phyloP scores from a whole-genome alignment of 306 rosid genomes.

The Cicer judaicum region DNA sequence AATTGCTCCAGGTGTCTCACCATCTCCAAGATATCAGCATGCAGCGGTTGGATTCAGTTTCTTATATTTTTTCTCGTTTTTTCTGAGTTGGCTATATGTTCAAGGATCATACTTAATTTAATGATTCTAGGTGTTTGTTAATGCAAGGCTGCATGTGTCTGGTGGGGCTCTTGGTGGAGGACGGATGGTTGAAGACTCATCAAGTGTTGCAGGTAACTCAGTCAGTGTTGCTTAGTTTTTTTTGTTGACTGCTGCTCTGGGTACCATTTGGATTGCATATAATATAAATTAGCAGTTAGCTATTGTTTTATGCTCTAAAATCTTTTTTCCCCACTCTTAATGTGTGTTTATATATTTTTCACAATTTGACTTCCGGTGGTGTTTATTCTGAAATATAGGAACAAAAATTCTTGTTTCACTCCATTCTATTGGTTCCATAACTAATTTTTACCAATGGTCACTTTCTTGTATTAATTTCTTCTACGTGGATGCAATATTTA shows the following conservation, averaged over 20 bases:
- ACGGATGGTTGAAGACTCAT: constrained; percentile 98
- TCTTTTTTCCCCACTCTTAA: neutral
- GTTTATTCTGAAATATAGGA: constrained; percentile 6
- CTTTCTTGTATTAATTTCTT: constrained; percentile 13
- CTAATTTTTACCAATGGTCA: neutral
- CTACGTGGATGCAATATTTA: constrained; percentile 30
- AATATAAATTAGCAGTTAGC: constrained; percentile 4
- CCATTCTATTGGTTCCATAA: constrained; percentile 21
- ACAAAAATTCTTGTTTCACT: neutral
- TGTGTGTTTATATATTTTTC: neutral
- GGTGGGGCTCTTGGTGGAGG: constrained; percentile 99
- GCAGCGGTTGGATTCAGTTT: constrained; percentile 84
- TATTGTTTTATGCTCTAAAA: constrained; percentile 20
- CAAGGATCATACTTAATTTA: constrained; percentile 47
- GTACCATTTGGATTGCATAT: constrained; percentile 25
- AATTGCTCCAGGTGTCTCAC: constrained; percentile 99
- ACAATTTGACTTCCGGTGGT: neutral
- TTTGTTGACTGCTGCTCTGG: constrained; percentile 26
- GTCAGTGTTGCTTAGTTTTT: constrained; percentile 34
- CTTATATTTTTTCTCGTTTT: constrained; percentile 29
- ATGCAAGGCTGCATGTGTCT: constrained; percentile 98
- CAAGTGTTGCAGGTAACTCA: constrained; percentile 96
- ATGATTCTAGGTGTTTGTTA: constrained; percentile 85
- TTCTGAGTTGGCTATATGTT: constrained; percentile 35
- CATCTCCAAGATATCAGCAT: constrained; percentile 99